These are phyloP conservation scores for Edaphochlamys debaryana DNA, from an alignment of 139 green algal species.

Conservation along the genomic window DNA sequence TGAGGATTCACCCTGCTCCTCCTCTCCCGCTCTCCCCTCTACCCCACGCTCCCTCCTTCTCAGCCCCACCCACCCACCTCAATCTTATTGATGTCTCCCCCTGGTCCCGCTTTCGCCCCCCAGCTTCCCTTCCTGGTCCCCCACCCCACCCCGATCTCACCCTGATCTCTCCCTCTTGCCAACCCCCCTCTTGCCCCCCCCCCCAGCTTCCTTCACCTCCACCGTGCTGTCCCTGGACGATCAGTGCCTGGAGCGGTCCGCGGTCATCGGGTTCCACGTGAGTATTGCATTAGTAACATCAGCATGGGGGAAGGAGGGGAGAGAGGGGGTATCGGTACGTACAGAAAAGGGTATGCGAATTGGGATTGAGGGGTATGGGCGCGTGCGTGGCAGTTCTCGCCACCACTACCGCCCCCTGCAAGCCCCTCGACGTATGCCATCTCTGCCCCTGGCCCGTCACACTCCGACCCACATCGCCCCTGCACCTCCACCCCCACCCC, in stretches of 20 bases:
- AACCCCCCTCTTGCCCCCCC: neutral
- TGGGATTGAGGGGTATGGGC: too few species aligned
- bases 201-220: constrained; percentile 17
- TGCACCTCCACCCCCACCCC: too few species aligned
- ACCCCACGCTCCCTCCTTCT: too few species aligned
- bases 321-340: too few species aligned
- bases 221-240: constrained; percentile 25
- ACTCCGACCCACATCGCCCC: too few species aligned
- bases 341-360: too few species aligned
- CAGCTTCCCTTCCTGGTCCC: neutral
- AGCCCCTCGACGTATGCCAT: too few species aligned
- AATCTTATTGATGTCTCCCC: neutral
- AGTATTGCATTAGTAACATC: neutral
- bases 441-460: too few species aligned
- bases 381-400: too few species aligned
- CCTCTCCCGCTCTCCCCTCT: too few species aligned
- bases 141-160: neutral
- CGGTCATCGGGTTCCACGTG: constrained; percentile 19
- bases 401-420: too few species aligned
- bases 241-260: constrained; percentile 14
- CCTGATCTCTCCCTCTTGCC: neutral
- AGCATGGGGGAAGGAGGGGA: neutral
- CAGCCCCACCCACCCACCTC: neutral
- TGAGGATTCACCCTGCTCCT: neutral
- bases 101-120: neutral